Percentiles rank a stretch among this genome's conserved stretches.
phyloP scores from a whole-genome alignment of 768 basidiomycete genomes.

The Tephrocybe sp. region DNA sequence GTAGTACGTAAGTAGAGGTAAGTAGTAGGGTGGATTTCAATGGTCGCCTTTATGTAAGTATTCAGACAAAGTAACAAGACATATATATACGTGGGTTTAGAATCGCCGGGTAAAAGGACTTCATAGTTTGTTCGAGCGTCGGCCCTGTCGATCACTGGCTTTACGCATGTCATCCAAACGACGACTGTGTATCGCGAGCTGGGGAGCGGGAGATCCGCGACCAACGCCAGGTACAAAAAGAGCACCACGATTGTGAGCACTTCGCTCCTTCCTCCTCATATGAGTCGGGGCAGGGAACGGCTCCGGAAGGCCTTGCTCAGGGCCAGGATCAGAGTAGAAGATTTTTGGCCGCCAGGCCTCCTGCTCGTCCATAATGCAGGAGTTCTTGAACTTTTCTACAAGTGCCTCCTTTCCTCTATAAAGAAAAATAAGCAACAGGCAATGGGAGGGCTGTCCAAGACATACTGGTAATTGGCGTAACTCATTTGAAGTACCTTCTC shows the following conservation, averaged over 20 bases:
- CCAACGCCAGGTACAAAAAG: slow-evolving; percentile 45
- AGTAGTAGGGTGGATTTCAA: too few relatives aligned
- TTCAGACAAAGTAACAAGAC: too few relatives aligned
- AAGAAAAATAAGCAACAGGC: slow-evolving; percentile 1
- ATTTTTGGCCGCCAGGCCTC: slow-evolving; percentile 84
- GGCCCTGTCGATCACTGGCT: slow-evolving; percentile 6
- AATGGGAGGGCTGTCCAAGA: slow-evolving; percentile 17
- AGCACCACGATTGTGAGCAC: slow-evolving; percentile 72
- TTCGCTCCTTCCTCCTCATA: slow-evolving; percentile 78
- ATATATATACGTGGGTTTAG: too few relatives aligned
- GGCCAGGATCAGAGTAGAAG: slow-evolving; percentile 71
- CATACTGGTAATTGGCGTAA: slow-evolving; percentile 90
- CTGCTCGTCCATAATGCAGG: slow-evolving; percentile 83
- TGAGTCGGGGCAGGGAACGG: slow-evolving; percentile 84
- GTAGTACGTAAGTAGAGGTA: too few relatives aligned
- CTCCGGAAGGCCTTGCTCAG: slow-evolving; percentile 70
- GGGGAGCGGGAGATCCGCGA: slow-evolving; percentile 12
- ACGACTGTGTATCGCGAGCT: slow-evolving; percentile 12
- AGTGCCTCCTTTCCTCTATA: slow-evolving; percentile 83
- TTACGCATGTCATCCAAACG: slow-evolving; percentile 18
- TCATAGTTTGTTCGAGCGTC: slow-evolving; percentile 13
- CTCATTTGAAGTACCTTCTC: slow-evolving; percentile 90
- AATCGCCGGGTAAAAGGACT: too few relatives aligned
- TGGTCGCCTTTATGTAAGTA: too few relatives aligned
- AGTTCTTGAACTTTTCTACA: slow-evolving; percentile 91